Evolutionary conservation across 768 basidiomycete genomes (phyloP).

Genomic region (Tricholoma matsutake): DNA sequence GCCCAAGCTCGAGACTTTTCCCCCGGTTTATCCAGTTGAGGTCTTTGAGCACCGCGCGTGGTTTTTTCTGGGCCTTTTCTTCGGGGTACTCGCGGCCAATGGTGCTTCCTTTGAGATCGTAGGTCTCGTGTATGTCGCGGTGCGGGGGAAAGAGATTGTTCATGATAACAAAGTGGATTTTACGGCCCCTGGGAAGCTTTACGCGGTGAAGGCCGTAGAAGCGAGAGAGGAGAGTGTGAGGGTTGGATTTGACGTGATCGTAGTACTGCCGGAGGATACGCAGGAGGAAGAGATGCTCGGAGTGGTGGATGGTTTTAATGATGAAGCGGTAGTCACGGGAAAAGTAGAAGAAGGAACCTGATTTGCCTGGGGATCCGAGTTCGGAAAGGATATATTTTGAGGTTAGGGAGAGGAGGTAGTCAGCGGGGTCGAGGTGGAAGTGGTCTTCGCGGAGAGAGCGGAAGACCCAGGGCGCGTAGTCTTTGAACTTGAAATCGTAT

Average conservation of each 20-base stretch:
- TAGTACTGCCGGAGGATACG: conserved; percentile 82
- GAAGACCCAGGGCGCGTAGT: conserved; percentile 98
- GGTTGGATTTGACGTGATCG: conserved; percentile 82
- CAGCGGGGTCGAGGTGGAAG: conserved; percentile 95
- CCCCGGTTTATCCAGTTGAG: conserved; percentile 90
- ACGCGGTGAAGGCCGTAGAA: conserved; percentile 98
- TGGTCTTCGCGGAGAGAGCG: conserved; percentile 90
- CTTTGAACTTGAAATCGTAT: conserved; percentile 99
- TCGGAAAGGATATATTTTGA: conserved; percentile 98
- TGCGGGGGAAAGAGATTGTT: conserved; percentile 99
- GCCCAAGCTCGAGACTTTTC: conserved; percentile 84
- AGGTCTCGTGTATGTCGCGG: conserved; percentile 96
- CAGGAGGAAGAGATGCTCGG: conserved; percentile 92
- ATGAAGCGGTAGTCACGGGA: conserved; percentile 98
- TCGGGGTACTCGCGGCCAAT: conserved; percentile 87
- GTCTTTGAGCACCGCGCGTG: conserved; percentile 90
- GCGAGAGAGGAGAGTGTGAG: conserved; percentile 88
- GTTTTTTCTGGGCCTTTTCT: conserved; percentile 75
- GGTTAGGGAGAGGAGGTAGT: conserved; percentile 95
- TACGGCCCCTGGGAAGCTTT: conserved; percentile 87
- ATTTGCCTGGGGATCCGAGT: conserved; percentile 96
- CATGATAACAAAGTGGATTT: conserved; percentile 99
- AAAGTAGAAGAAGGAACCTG: conserved; percentile 99
- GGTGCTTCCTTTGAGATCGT: conserved; percentile 93
- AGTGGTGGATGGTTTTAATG: conserved; percentile 97